These are phyloP conservation scores for Neurospora africana DNA, from an alignment of 495 filamentous ascomycete genomes.

Conservation along the genomic window DNA sequence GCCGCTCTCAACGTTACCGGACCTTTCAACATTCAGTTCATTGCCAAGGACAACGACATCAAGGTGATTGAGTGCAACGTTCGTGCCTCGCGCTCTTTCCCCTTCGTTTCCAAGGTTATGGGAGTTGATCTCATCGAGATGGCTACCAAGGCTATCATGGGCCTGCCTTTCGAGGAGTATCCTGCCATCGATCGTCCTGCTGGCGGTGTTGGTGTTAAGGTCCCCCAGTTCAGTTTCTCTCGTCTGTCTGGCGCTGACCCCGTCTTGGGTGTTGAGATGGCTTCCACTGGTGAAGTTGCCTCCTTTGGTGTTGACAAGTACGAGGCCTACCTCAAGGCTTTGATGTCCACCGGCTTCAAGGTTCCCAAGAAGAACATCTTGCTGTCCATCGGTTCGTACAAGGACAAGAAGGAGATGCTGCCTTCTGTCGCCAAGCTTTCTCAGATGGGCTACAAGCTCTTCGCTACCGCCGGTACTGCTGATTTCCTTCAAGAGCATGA, in stretches of 20 bases:
- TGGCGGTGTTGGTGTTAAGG: slow-evolving; percentile 91
- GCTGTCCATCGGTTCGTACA: slow-evolving; percentile 91
- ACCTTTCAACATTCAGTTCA: slow-evolving; percentile 98
- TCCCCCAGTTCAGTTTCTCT: slow-evolving; percentile 98
- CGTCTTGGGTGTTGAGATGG: slow-evolving; percentile 97
- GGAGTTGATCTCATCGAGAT: slow-evolving; percentile 96
- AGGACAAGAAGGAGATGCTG: slow-evolving; percentile 95
- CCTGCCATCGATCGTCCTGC: slow-evolving; percentile 62
- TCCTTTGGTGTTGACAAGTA: slow-evolving; percentile 94
- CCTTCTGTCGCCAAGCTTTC: slow-evolving; percentile 83
- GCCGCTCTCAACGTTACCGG: slow-evolving; percentile 92
- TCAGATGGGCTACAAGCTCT: slow-evolving; percentile 84
- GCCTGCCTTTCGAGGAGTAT: slow-evolving; percentile 69
- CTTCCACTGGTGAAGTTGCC: slow-evolving; percentile 94
- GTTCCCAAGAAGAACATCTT: slow-evolving; percentile 95
- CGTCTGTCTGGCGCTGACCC: slow-evolving; percentile 92
- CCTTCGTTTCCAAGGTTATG: slow-evolving; percentile 98
- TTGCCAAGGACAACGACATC: slow-evolving; percentile 98
- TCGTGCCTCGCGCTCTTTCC: slow-evolving; percentile 89
- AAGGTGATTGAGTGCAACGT: slow-evolving; percentile 99
- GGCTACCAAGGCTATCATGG: slow-evolving; percentile 96
- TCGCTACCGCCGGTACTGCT: slow-evolving; percentile 89
- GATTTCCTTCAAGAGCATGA: slow-evolving; percentile 90
- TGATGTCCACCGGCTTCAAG: slow-evolving; percentile 91
- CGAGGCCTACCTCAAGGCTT: slow-evolving; percentile 91